Conservation (phyloP, 306 rosid species). For the Nissolia schottii region DNA sequence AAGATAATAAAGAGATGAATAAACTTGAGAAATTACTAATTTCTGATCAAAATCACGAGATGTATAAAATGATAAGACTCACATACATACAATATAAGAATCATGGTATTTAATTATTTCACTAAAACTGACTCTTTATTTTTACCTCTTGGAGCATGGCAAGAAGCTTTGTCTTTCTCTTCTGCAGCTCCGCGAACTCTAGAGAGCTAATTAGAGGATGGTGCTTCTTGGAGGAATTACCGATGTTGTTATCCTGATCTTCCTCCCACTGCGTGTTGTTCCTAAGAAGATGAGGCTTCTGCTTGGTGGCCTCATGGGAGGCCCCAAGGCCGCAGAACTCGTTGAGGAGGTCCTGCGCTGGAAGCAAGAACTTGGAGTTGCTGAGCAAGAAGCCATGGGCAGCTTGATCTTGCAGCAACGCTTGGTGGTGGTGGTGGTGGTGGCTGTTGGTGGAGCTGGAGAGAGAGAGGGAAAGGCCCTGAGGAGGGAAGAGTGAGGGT, state of each 20-base stretch:
- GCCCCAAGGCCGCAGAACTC: constrained; percentile 74
- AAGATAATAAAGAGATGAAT: neutral
- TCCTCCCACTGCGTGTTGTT: constrained; percentile 54
- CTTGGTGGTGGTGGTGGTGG: constrained; percentile 9
- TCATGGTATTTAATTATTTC: no score
- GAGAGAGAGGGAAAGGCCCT: no score
- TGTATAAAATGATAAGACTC: no score
- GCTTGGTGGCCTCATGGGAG: constrained; percentile 39
- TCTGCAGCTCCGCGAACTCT: constrained; percentile 83
- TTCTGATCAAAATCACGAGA: no score
- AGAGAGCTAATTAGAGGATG: constrained; percentile 51
- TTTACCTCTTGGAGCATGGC: constrained; percentile 97
- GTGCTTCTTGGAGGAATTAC: constrained; percentile 43
- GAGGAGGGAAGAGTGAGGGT: no score
- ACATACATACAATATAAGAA: no score
- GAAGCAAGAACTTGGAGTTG: constrained; percentile 47
- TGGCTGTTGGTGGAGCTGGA: constrained; percentile 26
- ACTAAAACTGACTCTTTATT: no score
- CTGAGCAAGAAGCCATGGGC: constrained; percentile 34
- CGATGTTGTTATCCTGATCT: constrained; percentile 17
- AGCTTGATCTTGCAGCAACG: neutral
- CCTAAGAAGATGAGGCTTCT: constrained; percentile 37
- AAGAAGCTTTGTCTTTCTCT: constrained; percentile 80
- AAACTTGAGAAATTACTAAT: no score
- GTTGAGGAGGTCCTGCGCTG: constrained; percentile 60